A percentile compares a stretch with the other conserved stretches of the same genome.
Evolutionary conservation across 2,329 filamentous ascomycete genomes (phyloP).

Genomic region (Orbilia brochopaga): DNA sequence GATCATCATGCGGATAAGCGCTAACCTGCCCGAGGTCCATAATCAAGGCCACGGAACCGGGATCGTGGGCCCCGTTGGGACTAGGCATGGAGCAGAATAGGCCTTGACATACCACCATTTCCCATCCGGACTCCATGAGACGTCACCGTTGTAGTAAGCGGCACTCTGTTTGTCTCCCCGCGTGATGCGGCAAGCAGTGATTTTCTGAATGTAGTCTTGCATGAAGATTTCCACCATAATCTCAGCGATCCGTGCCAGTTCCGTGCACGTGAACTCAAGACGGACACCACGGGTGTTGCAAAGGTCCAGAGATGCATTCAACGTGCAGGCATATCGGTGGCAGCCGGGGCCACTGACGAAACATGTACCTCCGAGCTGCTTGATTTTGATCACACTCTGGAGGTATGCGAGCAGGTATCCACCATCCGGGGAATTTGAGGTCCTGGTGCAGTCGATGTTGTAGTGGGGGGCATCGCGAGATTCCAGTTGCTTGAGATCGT

Average conservation of each 20-base stretch:
- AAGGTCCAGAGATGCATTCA: slow-evolving; percentile 21
- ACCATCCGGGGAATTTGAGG: not conserved
- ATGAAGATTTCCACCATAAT: slow-evolving; percentile 25
- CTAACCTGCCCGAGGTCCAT: not conserved
- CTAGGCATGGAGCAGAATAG: slow-evolving; percentile 11
- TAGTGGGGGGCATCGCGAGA: slow-evolving; percentile 20
- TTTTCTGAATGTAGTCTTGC: slow-evolving; percentile 10
- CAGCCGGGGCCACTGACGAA: slow-evolving; percentile 22
- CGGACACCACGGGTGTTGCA: slow-evolving; percentile 8
- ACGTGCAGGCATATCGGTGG: slow-evolving; percentile 11
- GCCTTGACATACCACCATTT: slow-evolving; percentile 43
- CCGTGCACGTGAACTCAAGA: slow-evolving; percentile 29
- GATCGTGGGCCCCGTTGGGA: slow-evolving; percentile 12
- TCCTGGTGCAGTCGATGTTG: slow-evolving; percentile 18
- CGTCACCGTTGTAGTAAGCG: slow-evolving; percentile 13
- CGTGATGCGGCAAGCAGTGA: not conserved
- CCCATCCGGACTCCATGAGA: slow-evolving; percentile 18
- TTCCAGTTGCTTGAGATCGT: slow-evolving; percentile 3
- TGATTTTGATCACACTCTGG: slow-evolving; percentile 10
- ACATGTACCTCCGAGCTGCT: slow-evolving; percentile 21
- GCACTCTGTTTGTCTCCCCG: slow-evolving; percentile 11
- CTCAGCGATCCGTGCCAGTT: slow-evolving; percentile 24
- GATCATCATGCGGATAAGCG: not conserved
- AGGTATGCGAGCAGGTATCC: slow-evolving; percentile 1
- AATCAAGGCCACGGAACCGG: slow-evolving; percentile 17